A percentile compares a stretch with the other conserved stretches of the same genome.
These are phyloP conservation scores for Boletus pseudopeckii DNA, from an alignment of 768 basidiomycete genomes.

Conservation along the genomic window DNA sequence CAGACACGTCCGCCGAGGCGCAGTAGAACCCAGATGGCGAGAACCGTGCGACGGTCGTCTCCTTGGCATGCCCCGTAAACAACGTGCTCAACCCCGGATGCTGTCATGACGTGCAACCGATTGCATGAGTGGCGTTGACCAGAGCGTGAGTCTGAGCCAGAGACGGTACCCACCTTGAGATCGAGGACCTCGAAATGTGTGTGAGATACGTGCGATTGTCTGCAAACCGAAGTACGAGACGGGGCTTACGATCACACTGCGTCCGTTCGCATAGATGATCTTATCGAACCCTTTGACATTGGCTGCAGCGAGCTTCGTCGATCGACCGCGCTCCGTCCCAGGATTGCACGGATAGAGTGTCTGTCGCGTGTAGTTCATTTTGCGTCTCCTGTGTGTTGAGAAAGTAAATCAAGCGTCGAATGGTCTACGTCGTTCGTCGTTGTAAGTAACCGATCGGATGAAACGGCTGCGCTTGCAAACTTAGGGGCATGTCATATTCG, in stretches of 20 bases:
- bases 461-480: constrained; percentile 9
- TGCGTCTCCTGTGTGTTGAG: background rate
- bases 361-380: constrained; percentile 50
- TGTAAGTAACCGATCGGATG: background rate
- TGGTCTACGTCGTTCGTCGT: background rate
- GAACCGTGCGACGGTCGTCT: constrained; percentile 84
- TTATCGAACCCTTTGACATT: constrained; percentile 55
- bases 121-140: background rate
- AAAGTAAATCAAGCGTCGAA: background rate
- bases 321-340: constrained; percentile 57
- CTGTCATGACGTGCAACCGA: constrained; percentile 35
- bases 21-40: constrained; percentile 95
- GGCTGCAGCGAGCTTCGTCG: constrained; percentile 68
- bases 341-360: constrained; percentile 69
- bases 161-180: constrained; percentile 56
- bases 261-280: constrained; percentile 82
- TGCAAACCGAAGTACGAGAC: background rate
- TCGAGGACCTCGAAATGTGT: constrained; percentile 65
- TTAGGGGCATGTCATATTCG: constrained; percentile 21
- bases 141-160: background rate
- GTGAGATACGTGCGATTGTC: background rate
- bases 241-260: constrained; percentile 76
- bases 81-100: constrained; percentile 59
- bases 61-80: constrained; percentile 80
- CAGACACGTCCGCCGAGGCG: constrained; percentile 81